Conservation (phyloP, 1,284 basidiomycete genomes). For the Caloboletus firmus region DNA sequence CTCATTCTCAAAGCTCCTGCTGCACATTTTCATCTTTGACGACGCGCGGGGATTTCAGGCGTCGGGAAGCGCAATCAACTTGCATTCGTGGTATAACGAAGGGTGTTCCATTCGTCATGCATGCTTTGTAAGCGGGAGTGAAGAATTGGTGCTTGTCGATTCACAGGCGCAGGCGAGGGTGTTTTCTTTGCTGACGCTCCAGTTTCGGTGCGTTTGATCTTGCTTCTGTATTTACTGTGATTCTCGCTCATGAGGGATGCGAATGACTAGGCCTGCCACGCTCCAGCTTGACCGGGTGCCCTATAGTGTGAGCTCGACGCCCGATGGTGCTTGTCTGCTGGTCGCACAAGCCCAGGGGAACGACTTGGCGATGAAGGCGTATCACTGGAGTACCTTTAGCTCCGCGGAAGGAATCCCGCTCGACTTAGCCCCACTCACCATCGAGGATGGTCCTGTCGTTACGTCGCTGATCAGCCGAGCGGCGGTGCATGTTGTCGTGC, state of each 20-base stretch:
- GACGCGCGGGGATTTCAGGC: conserved; percentile 38
- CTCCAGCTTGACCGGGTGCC: conserved; percentile 21
- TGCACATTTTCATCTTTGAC: conserved; percentile 49
- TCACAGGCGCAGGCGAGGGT: conserved; percentile 41
- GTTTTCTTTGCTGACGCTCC: conserved; percentile 50
- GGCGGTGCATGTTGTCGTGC: conserved; percentile 43
- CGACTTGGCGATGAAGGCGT: conserved; percentile 16
- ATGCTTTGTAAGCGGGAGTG: conserved; percentile 41
- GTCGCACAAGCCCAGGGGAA: conserved; percentile 29
- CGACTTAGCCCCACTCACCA: conserved; percentile 4
- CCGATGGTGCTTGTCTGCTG: conserved; percentile 55
- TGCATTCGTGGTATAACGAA: conserved; percentile 45
- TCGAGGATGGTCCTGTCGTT: conserved; percentile 19
- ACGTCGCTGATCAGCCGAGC: conserved; percentile 47
- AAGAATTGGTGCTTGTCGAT: conserved; percentile 53
- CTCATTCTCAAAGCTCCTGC: conserved; percentile 27
- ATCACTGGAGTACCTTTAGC: conserved; percentile 29
- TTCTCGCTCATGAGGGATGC: background rate
- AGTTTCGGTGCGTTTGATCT: conserved; percentile 44
- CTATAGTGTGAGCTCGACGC: conserved; percentile 38
- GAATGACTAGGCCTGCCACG: conserved; percentile 19
- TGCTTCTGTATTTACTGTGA: background rate
- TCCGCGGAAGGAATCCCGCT: conserved; percentile 22
- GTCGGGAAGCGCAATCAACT: conserved; percentile 40
- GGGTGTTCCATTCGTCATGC: conserved; percentile 33